Conservation (phyloP, 192 early-diverging fungal genomes). For the Backusella westeae region DNA sequence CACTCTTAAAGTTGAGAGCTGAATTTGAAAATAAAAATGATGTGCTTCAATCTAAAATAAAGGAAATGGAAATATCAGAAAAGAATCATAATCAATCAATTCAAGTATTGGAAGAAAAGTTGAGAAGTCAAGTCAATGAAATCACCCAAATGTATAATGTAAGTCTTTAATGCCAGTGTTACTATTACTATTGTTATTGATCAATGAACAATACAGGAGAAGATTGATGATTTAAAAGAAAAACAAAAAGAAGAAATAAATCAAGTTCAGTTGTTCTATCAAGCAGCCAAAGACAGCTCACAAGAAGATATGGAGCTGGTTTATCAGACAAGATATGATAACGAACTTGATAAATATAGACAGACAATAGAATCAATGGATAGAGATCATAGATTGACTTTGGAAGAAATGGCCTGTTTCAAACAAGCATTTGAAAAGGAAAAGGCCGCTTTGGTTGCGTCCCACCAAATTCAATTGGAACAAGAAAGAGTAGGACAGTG, state of each 20-base stretch:
- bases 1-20: not conserved
- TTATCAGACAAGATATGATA: constrained; percentile 1
- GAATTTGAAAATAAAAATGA: not conserved
- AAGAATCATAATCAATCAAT: not conserved
- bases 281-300: not conserved
- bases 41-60: not conserved
- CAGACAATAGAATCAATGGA: constrained; percentile 3
- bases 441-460: not conserved
- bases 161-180: not conserved
- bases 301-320: not conserved
- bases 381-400: not conserved
- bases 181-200: not conserved
- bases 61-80: constrained; percentile 7
- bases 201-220: not conserved
- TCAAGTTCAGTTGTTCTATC: not conserved
- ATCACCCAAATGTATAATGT: constrained; percentile 4
- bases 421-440: constrained; percentile 12
- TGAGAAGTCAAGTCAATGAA: not conserved
- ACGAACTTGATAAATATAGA: not conserved
- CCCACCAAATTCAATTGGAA: not conserved
- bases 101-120: constrained; percentile 6
- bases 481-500: not conserved
- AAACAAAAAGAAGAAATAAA: constrained; percentile 4
- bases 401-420: not conserved
- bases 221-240: constrained; percentile 1